Evolutionary conservation across 73 alveolate genomes (phyloP).

Genomic region (Diophrys appendiculata): DNA sequence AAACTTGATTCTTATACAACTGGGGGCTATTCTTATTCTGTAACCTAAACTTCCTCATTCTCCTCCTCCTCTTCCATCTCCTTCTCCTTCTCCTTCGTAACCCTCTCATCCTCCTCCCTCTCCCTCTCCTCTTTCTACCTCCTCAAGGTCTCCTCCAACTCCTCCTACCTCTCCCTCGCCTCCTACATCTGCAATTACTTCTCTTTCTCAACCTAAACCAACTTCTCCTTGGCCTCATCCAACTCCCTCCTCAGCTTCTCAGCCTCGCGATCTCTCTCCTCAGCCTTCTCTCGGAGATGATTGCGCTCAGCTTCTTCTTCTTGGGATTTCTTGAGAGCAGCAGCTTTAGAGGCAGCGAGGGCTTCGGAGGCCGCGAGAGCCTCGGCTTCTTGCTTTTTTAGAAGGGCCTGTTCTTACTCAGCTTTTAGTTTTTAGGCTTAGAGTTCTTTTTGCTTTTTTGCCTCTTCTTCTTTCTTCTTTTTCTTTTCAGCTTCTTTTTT

Average conservation of each 20-base stretch:
- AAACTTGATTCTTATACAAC: not conserved
- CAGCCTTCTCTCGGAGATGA: not conserved
- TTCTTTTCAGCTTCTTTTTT: not conserved
- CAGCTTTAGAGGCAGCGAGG: no score
- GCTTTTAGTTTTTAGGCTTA: conserved; percentile 8
- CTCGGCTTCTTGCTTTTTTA: no score
- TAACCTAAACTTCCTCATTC: not conserved
- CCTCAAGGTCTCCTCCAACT: not conserved
- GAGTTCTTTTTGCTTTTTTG: not conserved
- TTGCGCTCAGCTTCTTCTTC: conserved; percentile 11
- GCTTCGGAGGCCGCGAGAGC: no score
- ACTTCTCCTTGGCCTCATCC: not conserved
- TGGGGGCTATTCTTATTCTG: not conserved
- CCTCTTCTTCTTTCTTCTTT: conserved; percentile 14
- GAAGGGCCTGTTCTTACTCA: conserved; percentile 5
- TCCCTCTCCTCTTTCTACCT: not conserved
- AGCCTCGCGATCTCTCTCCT: not conserved
- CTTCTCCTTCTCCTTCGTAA: not conserved
- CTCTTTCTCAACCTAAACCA: not conserved
- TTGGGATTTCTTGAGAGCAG: not conserved
- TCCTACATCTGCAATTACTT: not conserved
- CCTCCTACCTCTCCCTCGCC: not conserved
- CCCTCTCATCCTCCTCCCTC: not conserved
- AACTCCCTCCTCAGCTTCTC: not conserved
- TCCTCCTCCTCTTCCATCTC: not conserved